Evolutionary conservation across 192 early-diverging fungal genomes (phyloP), one percentile per base, ranked within the genome.

Genomic region (Glomus cerebriforme): DNA sequence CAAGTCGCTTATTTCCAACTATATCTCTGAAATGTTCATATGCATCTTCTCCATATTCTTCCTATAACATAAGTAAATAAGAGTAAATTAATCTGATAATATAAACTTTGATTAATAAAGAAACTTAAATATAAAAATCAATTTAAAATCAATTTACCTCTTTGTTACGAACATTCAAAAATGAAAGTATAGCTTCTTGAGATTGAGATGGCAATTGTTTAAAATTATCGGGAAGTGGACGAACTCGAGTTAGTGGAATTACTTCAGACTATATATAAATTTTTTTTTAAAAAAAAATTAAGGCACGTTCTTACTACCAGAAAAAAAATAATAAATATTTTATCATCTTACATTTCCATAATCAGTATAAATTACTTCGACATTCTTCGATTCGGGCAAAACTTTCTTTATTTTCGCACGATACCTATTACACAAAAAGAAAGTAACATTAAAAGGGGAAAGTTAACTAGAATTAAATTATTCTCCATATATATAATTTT

Each of bases 351-450:
- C 85, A 85, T 99, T 99, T 64, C 98, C 98, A 86, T 95, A 98
- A 86, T 99, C 98, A 62, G 98, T 84, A 82, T 97, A 99, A 7
- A 90, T 76, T 2, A 99, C 93, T 47, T 93, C 86, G 69, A 87
- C 92, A 79, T 81, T 90, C 89, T 84, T 82, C 64, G 82, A 81
- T 15, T 88, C 92, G 2, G 89, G 78, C 45, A 92, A 81, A 19
- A 88, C 83, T 69, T 89, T 89, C 47, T 87, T 84, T 22, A 99
- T 88, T 76, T 92, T 91, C 39, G 95, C 98, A 49, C 98, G 93
- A 58, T 85, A 85, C 68, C 68, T 70, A 43, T 22, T 6, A 47
- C 0, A 12, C 7, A 45, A 45, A 10, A 70, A 43, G 10, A 12
- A 43, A 12, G 9, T 43, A 43, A 43, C 12, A 43, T 43, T 2